Base-by-base conservation (phyloP, 495 filamentous ascomycete genomes). In the Trichoderma parareesei region DNA sequence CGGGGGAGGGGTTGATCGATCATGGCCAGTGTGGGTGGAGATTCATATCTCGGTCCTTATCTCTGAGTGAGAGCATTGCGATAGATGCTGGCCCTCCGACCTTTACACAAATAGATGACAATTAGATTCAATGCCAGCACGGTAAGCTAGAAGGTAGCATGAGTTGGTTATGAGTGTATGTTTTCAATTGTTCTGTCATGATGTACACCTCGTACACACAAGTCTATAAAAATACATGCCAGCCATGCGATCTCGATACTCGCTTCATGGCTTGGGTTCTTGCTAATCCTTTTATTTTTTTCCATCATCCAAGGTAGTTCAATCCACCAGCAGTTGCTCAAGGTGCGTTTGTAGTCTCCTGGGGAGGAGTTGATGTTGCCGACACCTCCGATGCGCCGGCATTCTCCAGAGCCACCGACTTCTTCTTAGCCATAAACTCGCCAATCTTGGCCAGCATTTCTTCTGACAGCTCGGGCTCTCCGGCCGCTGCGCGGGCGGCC, bases 361-460 rank as follows among this genome's bases (percentile, higher is more conserved):
- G 10, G 8, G 53, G 53, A 57, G 53, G 9, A 8, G 37, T 14
- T 33, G 53, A 27, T 37, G 53, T 27, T 57, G 6, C 42, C 27
- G 61, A 37, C 43, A 63, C 63, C 40, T 67, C 66, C 9, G 67
- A 64, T 60, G 73, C 60, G 27, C 68, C 74, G 0, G 65, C 61
- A 0, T 67, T 69, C 9, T 73, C 76, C 55, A 78, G 66, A 7
- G 71, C 67, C 62, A 71, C 68, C 63, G 78, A 71, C 68, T 73
- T 74, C 68, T 86, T 88, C 74, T 69, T 71, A 41, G 81, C 85
- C 69, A 90, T 88, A 59, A 88, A 75, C 77, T 83, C 73, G 68
- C 87, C 87, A 69, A 90, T 87, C 76, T 76, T 84, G 70, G 79
- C 84, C 68, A 88, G 72, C 79, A 89, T 85, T 68, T 84, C 84